Evolutionary conservation across 1,284 basidiomycete species (phyloP), one percentile per base, ranked within the genome.

Genomic region (Ganoderma leucocontextum): DNA sequence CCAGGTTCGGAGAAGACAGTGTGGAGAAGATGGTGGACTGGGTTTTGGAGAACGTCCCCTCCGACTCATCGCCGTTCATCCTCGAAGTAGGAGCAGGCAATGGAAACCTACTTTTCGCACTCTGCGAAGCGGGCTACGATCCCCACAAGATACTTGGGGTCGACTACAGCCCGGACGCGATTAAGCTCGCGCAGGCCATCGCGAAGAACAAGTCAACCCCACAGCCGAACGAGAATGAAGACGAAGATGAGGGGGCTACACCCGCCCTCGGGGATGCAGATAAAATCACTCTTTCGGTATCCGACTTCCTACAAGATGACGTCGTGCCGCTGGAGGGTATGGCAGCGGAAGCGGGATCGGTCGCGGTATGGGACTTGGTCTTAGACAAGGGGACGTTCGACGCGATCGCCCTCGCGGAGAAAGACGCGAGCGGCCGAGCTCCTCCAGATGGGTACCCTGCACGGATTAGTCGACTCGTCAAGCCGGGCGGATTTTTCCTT

Each of bases 331-430:
- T 78, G 64, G 67, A 74, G 12, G 73, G 73, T 49, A 70, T 62
- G 75, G 71, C 8, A 72, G n/a, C 47, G n/a, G 67, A 61, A 2
- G 38, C 15, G 2, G 58, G 29, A 12, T 59, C 60, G 22, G 57
- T 53, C 7, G 71, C 66, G 0, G 67, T 65, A 38, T 94, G 92
- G 92, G 89, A 92, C 75, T 78, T 93, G 10, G 76, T 94, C 8
- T 74, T 95, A 67, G 93, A 95, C 79, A 95, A 95, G 78, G 92
- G 92, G 38, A 95, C 95, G 0, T 94, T 91, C 73, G 95, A 97
- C 76, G 95, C 95, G 1, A 95, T 97, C 68, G 93, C 94, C 0
- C 82, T 97, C 55, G 90, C 88, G 63, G 86, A 86, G 63, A 90
- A 89, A 74, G 87, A 89, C 57, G 84, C 82, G 19, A 74, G 81